These are phyloP conservation scores for Nepenthes alata DNA, from an alignment of 179 eudicot genomes.

Conservation along the genomic window DNA sequence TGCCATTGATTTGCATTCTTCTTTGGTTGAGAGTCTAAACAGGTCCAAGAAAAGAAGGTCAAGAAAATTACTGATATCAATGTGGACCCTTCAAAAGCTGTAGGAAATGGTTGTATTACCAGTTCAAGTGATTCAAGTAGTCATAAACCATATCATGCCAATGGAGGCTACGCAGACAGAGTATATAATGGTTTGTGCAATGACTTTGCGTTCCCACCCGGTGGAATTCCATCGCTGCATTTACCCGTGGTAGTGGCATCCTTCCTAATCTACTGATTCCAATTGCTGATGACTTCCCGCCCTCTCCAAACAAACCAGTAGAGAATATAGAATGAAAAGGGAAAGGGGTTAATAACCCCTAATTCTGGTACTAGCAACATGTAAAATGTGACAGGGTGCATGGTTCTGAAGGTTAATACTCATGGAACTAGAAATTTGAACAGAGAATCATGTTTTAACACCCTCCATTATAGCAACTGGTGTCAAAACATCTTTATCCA, in stretches of 20 bases:
- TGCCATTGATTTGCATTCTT: constrained; percentile 7
- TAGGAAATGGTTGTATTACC: constrained; percentile 50
- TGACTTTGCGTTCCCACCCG: constrained; percentile 56
- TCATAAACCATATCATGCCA: constrained; percentile 36
- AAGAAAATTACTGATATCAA: constrained; percentile 81
- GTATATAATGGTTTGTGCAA: constrained; percentile 27
- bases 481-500: too few species aligned
- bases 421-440: too few species aligned
- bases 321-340: neutral
- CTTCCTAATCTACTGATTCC: constrained; percentile 10
- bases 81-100: constrained; percentile 47
- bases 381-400: too few species aligned
- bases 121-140: constrained; percentile 47
- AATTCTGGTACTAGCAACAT: too few species aligned
- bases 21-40: constrained; percentile 9
- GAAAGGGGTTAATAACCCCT: too few species aligned
- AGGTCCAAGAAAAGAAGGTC: constrained; percentile 98
- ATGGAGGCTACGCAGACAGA: constrained; percentile 53
- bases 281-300: neutral
- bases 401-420: too few species aligned
- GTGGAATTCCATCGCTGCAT: constrained; percentile 66
- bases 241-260: constrained; percentile 91
- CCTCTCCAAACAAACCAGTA: neutral
- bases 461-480: too few species aligned
- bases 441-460: too few species aligned